Evolutionary conservation across 129 eudicot genomes (phyloP).

Genomic region (Rutidosis leptorrhynchoides): DNA sequence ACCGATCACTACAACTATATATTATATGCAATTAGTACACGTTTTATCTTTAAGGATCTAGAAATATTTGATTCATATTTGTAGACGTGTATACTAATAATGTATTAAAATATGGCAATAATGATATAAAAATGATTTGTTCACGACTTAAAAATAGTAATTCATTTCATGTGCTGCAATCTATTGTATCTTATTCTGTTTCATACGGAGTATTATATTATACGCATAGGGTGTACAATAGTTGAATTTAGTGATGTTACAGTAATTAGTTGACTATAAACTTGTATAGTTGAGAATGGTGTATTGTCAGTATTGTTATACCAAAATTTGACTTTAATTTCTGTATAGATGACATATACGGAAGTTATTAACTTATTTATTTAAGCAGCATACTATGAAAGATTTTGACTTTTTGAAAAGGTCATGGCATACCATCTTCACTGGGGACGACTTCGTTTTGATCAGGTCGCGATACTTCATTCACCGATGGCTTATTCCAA

Average conservation of each 20-base stretch:
- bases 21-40: background rate
- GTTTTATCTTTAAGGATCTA: background rate
- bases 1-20: background rate
- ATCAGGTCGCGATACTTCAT: background rate
- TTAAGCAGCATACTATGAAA: background rate
- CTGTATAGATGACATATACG: background rate
- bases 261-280: background rate
- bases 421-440: slow-evolving; percentile 25
- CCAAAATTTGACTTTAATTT: slow-evolving; percentile 20
- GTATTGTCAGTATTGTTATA: background rate
- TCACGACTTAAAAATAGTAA: background rate
- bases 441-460: slow-evolving; percentile 1
- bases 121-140: too few species aligned
- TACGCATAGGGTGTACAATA: background rate
- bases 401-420: slow-evolving; percentile 13
- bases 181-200: too few species aligned
- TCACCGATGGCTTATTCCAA: background rate
- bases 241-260: background rate
- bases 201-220: too few species aligned
- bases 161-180: background rate
- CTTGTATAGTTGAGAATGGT: background rate
- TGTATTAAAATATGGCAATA: background rate
- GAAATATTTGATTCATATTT: background rate
- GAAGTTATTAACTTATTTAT: background rate
- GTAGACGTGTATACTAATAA: background rate